Conservation (phyloP, 352 stramenopile species). For the Pythium rishiriense region DNA sequence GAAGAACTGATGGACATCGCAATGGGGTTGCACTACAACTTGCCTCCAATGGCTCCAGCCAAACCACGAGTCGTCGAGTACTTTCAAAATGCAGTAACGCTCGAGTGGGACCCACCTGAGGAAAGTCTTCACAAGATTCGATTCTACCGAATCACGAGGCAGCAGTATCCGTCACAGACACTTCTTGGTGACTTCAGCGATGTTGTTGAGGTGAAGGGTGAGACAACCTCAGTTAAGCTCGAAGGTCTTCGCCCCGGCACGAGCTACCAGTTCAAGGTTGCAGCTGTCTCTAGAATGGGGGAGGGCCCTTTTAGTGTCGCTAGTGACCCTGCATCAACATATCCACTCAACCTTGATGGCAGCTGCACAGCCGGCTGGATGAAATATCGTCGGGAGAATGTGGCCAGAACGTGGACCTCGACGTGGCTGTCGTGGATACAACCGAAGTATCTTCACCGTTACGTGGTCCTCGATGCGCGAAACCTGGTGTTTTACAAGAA, state of each 20-base stretch:
- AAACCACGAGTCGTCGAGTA: conserved; percentile 55
- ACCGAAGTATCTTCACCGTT: conserved; percentile 79
- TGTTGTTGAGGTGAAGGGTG: conserved; percentile 72
- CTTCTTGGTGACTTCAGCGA: conserved; percentile 81
- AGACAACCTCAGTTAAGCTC: conserved; percentile 55
- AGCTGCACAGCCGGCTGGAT: conserved; percentile 83
- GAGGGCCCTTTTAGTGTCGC: conserved; percentile 80
- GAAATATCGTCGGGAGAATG: conserved; percentile 76
- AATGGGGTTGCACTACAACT: conserved; percentile 78
- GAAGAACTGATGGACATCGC: conserved; percentile 90
- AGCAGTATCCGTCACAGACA: conserved; percentile 80
- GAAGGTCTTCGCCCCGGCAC: conserved; percentile 78
- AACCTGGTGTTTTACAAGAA: conserved; percentile 83
- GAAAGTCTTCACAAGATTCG: conserved; percentile 78
- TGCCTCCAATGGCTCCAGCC: conserved; percentile 75
- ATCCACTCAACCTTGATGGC: conserved; percentile 73
- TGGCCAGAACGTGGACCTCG: conserved; percentile 46
- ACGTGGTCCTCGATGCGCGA: conserved; percentile 72
- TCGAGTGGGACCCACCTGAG: conserved; percentile 66
- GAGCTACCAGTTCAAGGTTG: conserved; percentile 87
- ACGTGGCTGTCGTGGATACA: conserved; percentile 68
- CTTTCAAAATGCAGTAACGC: conserved; percentile 74
- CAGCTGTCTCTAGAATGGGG: conserved; percentile 81
- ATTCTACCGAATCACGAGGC: conserved; percentile 78
- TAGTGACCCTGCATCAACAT: conserved; percentile 70